Conservation (phyloP, 345 rosid genomes). For the Laguncularia racemosa region DNA sequence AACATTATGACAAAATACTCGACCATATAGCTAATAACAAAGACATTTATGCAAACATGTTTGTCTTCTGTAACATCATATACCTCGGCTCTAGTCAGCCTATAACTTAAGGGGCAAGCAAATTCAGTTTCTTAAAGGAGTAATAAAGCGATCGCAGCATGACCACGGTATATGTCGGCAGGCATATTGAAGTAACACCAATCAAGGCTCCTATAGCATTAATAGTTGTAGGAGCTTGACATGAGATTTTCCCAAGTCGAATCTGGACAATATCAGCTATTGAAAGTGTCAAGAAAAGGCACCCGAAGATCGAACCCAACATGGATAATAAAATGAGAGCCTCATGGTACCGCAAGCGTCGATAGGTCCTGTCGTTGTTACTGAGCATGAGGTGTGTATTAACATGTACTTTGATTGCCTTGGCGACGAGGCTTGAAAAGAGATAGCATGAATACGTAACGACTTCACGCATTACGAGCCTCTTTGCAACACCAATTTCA, state of each 20-base stretch:
- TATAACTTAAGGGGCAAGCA: too few relatives aligned
- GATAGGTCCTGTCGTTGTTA: neutral
- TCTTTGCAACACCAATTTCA: too few relatives aligned
- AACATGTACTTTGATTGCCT: conserved; percentile 1
- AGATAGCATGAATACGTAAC: too few relatives aligned
- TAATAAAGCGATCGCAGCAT: too few relatives aligned
- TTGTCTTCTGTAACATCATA: too few relatives aligned
- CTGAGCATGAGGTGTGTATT: neutral
- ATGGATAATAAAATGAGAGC: conserved; percentile 7
- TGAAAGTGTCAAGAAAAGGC: conserved; percentile 18
- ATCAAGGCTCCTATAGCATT: conserved; percentile 10
- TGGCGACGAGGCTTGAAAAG: conserved; percentile 15
- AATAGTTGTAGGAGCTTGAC: conserved; percentile 1
- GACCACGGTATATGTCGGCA: conserved; percentile 5
- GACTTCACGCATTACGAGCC: too few relatives aligned
- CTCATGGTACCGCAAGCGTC: neutral
- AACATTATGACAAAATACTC: too few relatives aligned
- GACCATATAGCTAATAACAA: too few relatives aligned
- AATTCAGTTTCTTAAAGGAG: too few relatives aligned
- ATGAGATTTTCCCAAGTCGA: conserved; percentile 20
- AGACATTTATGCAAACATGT: too few relatives aligned
- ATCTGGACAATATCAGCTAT: conserved; percentile 25
- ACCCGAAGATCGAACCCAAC: conserved; percentile 12
- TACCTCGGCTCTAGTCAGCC: too few relatives aligned
- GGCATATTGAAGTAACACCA: conserved; percentile 16